Conservation (phyloP, 2,329 filamentous ascomycete species). For the Phialophora expanda region DNA sequence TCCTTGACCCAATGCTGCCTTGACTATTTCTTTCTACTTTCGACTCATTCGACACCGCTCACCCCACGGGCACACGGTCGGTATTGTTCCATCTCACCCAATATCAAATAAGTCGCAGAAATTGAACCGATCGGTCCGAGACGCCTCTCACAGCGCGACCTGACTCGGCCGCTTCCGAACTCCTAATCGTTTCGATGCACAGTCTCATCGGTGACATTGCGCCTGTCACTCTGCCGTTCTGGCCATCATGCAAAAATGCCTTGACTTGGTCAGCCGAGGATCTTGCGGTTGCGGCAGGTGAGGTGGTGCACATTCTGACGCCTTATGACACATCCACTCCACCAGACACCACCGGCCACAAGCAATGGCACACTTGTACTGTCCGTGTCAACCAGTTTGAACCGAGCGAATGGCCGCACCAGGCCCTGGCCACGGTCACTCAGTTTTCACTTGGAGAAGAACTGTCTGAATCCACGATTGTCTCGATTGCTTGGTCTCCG, state of each 20-base stretch:
- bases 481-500: conserved; percentile 62
- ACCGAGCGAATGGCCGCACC: conserved; percentile 54
- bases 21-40: background rate
- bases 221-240: conserved; percentile 50
- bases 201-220: conserved; percentile 29
- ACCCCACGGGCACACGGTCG: background rate
- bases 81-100: background rate
- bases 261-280: conserved; percentile 65
- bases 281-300: conserved; percentile 62
- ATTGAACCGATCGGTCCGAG: background rate
- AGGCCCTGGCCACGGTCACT: conserved; percentile 53
- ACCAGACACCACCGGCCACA: conserved; percentile 33
- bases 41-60: background rate
- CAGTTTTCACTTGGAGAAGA: conserved; percentile 65
- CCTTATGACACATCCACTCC: conserved; percentile 31
- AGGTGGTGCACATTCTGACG: conserved; percentile 60
- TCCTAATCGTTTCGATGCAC: conserved; percentile 10
- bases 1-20: background rate
- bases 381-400: conserved; percentile 61
- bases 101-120: background rate
- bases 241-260: conserved; percentile 59
- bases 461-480: conserved; percentile 58
- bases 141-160: background rate
- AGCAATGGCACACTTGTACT: conserved; percentile 47
- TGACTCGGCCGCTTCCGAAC: background rate